Base-by-base conservation (phyloP, 495 filamentous ascomycete genomes). In the Penicillium herquei region DNA sequence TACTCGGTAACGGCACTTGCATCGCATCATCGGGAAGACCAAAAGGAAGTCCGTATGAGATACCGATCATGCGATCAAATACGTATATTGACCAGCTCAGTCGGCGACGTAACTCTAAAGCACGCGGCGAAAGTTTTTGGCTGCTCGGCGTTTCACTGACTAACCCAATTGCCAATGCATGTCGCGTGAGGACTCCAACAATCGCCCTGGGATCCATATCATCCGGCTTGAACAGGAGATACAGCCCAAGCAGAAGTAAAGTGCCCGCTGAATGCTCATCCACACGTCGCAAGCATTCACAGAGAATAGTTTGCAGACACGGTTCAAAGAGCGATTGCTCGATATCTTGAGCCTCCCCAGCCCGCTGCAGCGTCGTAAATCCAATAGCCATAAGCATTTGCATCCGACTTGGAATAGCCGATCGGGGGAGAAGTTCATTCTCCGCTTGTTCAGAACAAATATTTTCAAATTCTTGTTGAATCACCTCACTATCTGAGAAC, bases 41-140 rank as follows among this genome's bases (percentile, higher is more conserved):
- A 18, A 59, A 52, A 18, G 64, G 64, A 14, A 68, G 51, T 11
- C 67, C 64, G 16, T 63, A 57, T 1, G 62, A 65, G 7, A 64
- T 55, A 34, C 65, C 59, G 3, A 65, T 61, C 67, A 70, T 67
- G 11, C 64, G 58, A 45, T 67, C 65, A 33, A 70, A 59, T 1
- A 65, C 62, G 56, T 58, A 70, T 0, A 66, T 54, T 16, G 65
- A 68, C 67, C 67, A 70, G 30, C 56, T 65, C 11, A 70, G 54
- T 14, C 64, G 61, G 39, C 64, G 67, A 13, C 59, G 61, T 13
- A 55, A 45, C 48, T 61, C 58, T 13, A 61, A 46, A 26, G 60
- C 64, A 21, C 55, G 53, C 30, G 62, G 62, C 0, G 57, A 56
- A n/a, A 64, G 31, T 7, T 40, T 45, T 31, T 31, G 31, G 1